Base-by-base conservation (phyloP, 2,329 filamentous ascomycete genomes). In the Drechslerella stenobrocha region DNA sequence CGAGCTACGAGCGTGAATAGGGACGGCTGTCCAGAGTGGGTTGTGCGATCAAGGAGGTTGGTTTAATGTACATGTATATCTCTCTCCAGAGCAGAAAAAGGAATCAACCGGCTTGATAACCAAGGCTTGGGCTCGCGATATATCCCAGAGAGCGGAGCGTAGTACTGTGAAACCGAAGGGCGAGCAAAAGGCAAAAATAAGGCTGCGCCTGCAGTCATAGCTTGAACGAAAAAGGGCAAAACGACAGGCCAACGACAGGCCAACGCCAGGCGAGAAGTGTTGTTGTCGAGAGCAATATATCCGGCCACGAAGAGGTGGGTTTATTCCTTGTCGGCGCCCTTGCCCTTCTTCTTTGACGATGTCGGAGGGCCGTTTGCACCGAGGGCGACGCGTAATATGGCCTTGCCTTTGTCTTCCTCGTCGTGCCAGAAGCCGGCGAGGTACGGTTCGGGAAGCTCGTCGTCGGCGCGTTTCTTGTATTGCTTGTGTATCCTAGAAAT, bases 371-470 rank as follows among this genome's bases (percentile, higher is more conserved):
- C 84, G 73, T 87, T 82, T 77, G 85, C 86, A 77, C 87, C 86
- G 76, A 92, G 88, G 78, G 93, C 90, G 70, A 96, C 90, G 74
- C 95, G 81, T 75, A 97, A 83, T 71, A 85, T 84, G 56, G 89
- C 92, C 86, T 90, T 96, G 75, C 85, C 90, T n/a, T 47, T 44
- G 78, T 95, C 89, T 73, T 95, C 88, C 77, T 87, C 89, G 79
- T 96, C 88, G 91, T 91, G 96, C 81, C 96, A 90, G 80, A 97
- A 96, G 72, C 92, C 92, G 74, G 87, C 87, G 72, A 97, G 86
- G 81, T 91, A 90, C 71, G 91, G 89, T 72, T 83, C 81, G 58
- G 92, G 88, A 69, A 97, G 82, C 77, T 96, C 92, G 76, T 97
- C 92, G 74, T 97, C 92, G 69, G 87, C 83, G 91, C 96, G 73